Evolutionary conservation across 306 rosid genomes (phyloP).

Genomic region (Trifolium dubium): DNA sequence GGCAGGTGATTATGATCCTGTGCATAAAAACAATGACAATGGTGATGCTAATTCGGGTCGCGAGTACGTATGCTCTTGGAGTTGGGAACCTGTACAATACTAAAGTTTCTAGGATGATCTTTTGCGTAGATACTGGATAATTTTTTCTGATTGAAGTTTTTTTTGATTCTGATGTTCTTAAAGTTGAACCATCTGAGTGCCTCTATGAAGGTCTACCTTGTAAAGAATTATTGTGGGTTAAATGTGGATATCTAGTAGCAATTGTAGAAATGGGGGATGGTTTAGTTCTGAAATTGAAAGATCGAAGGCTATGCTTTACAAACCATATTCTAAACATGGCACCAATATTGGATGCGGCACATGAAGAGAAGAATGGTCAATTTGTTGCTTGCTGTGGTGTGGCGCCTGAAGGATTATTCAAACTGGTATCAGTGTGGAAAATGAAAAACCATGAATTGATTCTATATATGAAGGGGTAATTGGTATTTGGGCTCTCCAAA

Average conservation of each 20-base stretch:
- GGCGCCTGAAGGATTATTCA: conserved; percentile 58
- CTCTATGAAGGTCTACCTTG: conserved; percentile 74
- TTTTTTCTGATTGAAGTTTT: conserved; percentile 70
- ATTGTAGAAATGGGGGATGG: neutral
- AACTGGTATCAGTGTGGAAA: conserved; percentile 79
- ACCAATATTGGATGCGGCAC: conserved; percentile 81
- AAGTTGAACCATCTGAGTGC: conserved; percentile 72
- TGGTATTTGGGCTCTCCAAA: conserved; percentile 59
- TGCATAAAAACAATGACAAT: conserved; percentile 73
- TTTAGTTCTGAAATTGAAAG: neutral
- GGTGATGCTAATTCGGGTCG: conserved; percentile 43
- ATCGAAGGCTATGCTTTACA: neutral
- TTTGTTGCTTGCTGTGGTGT: conserved; percentile 90
- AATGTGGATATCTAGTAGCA: conserved; percentile 71
- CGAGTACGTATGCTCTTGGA: conserved; percentile 77
- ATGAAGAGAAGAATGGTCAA: conserved; percentile 83
- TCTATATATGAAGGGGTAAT: conserved; percentile 81
- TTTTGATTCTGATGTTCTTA: conserved; percentile 60
- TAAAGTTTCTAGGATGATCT: conserved; percentile 64
- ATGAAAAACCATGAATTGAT: conserved; percentile 44
- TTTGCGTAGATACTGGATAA: conserved; percentile 79
- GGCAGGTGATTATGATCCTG: conserved; percentile 79
- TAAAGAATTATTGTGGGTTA: conserved; percentile 81
- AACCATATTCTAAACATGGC: conserved; percentile 60
- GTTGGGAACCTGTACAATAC: conserved; percentile 81